Conservation (phyloP, 805 yeast species). For the Lipomyces sp. region DNA sequence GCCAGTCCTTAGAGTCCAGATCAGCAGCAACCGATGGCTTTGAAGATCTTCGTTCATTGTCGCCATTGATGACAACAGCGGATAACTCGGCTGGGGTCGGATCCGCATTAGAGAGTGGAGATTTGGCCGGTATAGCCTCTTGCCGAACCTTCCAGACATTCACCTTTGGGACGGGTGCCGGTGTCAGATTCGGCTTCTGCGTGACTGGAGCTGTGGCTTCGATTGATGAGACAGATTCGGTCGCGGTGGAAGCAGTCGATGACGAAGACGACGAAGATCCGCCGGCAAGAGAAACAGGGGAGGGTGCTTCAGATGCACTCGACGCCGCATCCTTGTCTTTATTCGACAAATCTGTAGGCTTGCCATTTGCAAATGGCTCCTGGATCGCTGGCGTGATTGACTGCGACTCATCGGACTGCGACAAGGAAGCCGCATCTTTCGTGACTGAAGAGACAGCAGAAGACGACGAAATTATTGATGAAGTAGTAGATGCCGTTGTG, state of each 20-base stretch:
- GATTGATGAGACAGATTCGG: constrained; percentile 23
- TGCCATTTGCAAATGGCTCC: constrained; percentile 3
- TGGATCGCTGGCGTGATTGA: constrained; percentile 38
- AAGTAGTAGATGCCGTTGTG: not conserved
- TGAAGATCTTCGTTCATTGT: constrained; percentile 36
- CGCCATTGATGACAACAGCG: constrained; percentile 41
- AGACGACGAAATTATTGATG: constrained; percentile 17
- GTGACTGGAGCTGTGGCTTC: constrained; percentile 40
- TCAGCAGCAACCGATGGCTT: constrained; percentile 35
- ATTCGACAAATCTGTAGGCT: not conserved
- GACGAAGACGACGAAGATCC: constrained; percentile 13
- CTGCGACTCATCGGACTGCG: constrained; percentile 32
- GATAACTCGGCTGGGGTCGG: constrained; percentile 36
- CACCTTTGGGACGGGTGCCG: constrained; percentile 67
- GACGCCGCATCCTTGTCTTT: constrained; percentile 41
- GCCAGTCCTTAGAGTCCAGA: constrained; percentile 45
- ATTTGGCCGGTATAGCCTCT: constrained; percentile 12
- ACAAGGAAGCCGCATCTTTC: constrained; percentile 25
- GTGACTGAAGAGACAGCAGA: constrained; percentile 25
- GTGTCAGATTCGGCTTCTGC: constrained; percentile 52
- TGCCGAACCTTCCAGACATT: constrained; percentile 61
- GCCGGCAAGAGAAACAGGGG: constrained; percentile 17
- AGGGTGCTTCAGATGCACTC: constrained; percentile 11
- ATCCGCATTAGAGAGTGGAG: constrained; percentile 22
- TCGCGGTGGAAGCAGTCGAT: constrained; percentile 30